These are phyloP conservation scores for Paracamarosporium sp. DNA, from an alignment of 2,329 filamentous ascomycete genomes.

Conservation along the genomic window DNA sequence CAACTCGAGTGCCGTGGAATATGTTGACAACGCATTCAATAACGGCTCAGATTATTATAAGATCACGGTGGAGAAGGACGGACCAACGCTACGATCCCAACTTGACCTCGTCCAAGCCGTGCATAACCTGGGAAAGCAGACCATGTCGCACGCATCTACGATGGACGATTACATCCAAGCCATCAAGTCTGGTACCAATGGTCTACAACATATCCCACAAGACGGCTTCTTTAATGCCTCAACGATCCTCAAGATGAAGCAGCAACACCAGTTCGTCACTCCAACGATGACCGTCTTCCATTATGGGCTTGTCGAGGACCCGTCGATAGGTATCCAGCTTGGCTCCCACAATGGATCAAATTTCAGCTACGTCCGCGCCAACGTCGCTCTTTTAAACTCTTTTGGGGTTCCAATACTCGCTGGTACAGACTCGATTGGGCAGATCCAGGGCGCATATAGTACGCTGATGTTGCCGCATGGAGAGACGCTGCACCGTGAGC, in stretches of 20 bases:
- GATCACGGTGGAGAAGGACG: constrained; percentile 10
- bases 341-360: not conserved
- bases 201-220: constrained; percentile 6
- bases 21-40: not conserved
- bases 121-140: constrained; percentile 1
- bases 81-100: not conserved
- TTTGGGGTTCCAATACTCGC: constrained; percentile 37
- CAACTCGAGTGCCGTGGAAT: constrained; percentile 4
- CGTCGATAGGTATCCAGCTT: not conserved
- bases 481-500: constrained; percentile 27
- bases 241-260: constrained; percentile 5
- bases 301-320: not conserved
- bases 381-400: constrained; percentile 1
- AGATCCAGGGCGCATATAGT: constrained; percentile 23
- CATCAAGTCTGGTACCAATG: not conserved
- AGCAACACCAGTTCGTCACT: constrained; percentile 9
- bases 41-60: constrained; percentile 13
- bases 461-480: constrained; percentile 17
- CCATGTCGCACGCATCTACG: constrained; percentile 11
- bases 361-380: not conserved
- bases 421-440: constrained; percentile 35
- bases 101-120: not conserved
- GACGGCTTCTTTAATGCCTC: not conserved
- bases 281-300: constrained; percentile 11
- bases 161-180: constrained; percentile 5